Conservation (phyloP, 2,329 filamentous ascomycete genomes). For the Capronia americana region DNA sequence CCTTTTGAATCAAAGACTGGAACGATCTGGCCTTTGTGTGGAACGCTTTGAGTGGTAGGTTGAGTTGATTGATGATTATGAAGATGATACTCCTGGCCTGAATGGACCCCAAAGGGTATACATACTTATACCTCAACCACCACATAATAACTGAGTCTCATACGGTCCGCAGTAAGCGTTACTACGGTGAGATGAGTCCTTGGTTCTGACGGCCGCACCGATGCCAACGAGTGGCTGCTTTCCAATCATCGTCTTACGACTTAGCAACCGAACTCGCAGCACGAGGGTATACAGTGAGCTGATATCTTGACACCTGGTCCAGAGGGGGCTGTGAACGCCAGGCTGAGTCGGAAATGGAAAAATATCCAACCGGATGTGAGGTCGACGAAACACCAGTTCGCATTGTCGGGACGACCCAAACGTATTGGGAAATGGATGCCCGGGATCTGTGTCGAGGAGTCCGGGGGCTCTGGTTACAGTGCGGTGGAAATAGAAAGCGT, state of each 20-base stretch:
- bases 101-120: not conserved
- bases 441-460: not conserved
- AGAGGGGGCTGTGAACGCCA: conserved; percentile 12
- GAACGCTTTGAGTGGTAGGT: not conserved
- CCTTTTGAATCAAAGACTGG: no score
- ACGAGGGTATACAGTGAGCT: conserved; percentile 8
- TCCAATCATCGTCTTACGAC: conserved; percentile 6
- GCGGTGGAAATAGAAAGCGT: conserved; percentile 1
- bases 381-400: not conserved
- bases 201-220: conserved; percentile 13
- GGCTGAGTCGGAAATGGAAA: conserved; percentile 20
- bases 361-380: conserved; percentile 16
- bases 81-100: not conserved
- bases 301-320: not conserved
- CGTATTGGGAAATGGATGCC: not conserved
- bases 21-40: not conserved
- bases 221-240: not conserved
- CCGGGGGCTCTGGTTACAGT: not conserved
- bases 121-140: conserved; percentile 16
- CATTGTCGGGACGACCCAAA: not conserved
- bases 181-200: not conserved
- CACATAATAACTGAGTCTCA: not conserved
- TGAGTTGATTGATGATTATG: not conserved
- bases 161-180: not conserved
- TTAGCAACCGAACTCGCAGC: not conserved